Conservation (phyloP, 306 rosid species). For the Cucumis sativus region Cucumber_9930_V3 NC_026660.2:18578001-18578500, state of each 20-base stretch:
- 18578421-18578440: no score
- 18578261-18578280: conserved; percentile 52
- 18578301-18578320: conserved; percentile 42
- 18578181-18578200: conserved; percentile 60
- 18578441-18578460: not conserved
- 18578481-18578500: conserved; percentile 59
- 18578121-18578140: not conserved
- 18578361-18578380: conserved; percentile 66
- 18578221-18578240: conserved; percentile 50
- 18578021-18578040: no score
- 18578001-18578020: no score
- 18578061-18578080: not conserved
- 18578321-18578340: conserved; percentile 44
- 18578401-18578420: conserved; percentile 5
- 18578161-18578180: conserved; percentile 83
- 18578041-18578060: no score
- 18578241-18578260: conserved; percentile 51
- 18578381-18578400: conserved; percentile 55
- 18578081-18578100: not conserved
- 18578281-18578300: conserved; percentile 59
- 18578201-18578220: conserved; percentile 66
- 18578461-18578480: conserved; percentile 14
- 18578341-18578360: conserved; percentile 51
- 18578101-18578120: not conserved
- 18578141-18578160: not conserved